Evolutionary conservation across 305 asterid genomes (phyloP).

Genomic region (Fraxinus velutina): DNA sequence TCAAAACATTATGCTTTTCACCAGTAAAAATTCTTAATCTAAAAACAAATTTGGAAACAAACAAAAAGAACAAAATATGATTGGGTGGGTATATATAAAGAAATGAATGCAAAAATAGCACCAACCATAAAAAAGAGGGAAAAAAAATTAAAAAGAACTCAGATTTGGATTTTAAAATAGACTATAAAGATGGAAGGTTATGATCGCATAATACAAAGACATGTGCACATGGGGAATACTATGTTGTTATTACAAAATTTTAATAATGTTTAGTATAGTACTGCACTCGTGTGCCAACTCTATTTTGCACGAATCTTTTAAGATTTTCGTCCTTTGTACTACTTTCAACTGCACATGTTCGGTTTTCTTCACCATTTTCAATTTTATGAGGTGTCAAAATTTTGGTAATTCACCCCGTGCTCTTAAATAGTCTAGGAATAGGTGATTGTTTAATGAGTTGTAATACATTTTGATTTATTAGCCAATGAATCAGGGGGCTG

Average conservation of each 20-base stretch:
- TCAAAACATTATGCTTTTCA: neutral
- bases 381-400: neutral
- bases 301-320: neutral
- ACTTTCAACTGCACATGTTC: neutral
- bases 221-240: neutral
- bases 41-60: neutral
- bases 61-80: neutral
- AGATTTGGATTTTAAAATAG: too few relatives aligned
- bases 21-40: neutral
- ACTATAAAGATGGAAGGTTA: neutral
- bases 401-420: too few relatives aligned
- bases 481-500: too few relatives aligned
- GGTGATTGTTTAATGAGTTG: too few relatives aligned
- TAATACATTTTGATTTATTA: too few relatives aligned
- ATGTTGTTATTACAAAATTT: neutral
- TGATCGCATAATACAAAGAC: neutral
- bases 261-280: neutral
- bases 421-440: too few relatives aligned
- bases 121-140: too few relatives aligned
- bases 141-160: too few relatives aligned
- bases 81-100: neutral
- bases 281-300: neutral
- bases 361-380: neutral
- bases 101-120: neutral
- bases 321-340: neutral